Conservation (phyloP, 495 filamentous ascomycete species). For the Evansstolkia leycettana region DNA sequence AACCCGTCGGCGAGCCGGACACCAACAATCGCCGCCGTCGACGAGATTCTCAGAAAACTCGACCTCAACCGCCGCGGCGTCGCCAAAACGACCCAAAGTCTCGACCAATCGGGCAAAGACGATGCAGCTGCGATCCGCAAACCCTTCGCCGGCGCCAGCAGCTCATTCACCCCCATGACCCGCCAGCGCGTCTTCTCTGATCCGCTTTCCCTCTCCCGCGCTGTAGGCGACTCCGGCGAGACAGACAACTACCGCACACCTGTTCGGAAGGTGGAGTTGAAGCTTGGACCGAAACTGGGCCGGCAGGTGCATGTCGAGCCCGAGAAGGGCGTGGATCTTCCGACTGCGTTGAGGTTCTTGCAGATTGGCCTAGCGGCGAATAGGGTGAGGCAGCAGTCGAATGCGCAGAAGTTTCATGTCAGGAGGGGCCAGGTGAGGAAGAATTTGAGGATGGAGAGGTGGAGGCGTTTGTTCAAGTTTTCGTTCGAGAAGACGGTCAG, state of each 20-base stretch:
- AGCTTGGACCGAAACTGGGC: constrained; percentile 30
- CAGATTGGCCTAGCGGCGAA: constrained; percentile 14
- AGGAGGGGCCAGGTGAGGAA: constrained; percentile 27
- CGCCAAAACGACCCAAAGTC: constrained; percentile 1
- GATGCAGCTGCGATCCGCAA: background rate
- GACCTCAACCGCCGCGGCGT: constrained; percentile 18
- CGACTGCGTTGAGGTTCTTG: constrained; percentile 17
- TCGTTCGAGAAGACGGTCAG: constrained; percentile 29
- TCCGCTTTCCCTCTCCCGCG: constrained; percentile 9
- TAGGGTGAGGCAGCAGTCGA: constrained; percentile 11
- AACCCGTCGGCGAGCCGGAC: background rate
- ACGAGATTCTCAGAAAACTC: constrained; percentile 27
- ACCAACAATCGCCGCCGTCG: constrained; percentile 15
- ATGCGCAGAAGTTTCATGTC: constrained; percentile 24
- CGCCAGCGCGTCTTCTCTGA: constrained; percentile 6
- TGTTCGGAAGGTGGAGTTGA: constrained; percentile 18
- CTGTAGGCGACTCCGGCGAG: constrained; percentile 7
- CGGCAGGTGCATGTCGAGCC: constrained; percentile 27
- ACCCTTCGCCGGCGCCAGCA: background rate
- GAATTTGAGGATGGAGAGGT: constrained; percentile 20
- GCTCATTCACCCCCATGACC: background rate
- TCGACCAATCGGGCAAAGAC: background rate
- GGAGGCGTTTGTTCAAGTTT: constrained; percentile 32
- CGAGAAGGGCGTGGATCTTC: constrained; percentile 22
- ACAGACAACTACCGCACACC: constrained; percentile 8